phyloP scores from a whole-genome alignment of 129 eudicot genomes.

The Helianthus tuberosus region DNA sequence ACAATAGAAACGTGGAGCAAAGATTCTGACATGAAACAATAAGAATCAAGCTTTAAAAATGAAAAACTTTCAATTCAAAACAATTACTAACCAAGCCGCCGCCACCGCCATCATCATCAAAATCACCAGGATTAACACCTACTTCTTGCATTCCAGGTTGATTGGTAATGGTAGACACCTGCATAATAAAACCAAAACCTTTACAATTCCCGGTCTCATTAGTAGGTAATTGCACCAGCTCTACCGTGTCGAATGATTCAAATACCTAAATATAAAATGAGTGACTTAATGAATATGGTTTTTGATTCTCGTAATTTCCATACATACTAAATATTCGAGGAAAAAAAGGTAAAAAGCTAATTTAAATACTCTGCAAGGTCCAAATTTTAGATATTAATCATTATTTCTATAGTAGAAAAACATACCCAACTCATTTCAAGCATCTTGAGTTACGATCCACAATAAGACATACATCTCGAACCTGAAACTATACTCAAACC shows the following conservation, averaged over 20 bases:
- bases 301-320: not conserved
- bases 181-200: conserved; percentile 12
- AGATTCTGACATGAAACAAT: too few relatives aligned
- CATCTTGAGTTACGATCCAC: conserved; percentile 93
- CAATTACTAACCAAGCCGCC: conserved; percentile 81
- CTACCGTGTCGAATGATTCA: conserved; percentile 88
- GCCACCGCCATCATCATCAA: conserved; percentile 82
- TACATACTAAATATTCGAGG: not conserved
- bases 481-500: conserved; percentile 41
- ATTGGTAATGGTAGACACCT: conserved; percentile 86
- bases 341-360: too few relatives aligned
- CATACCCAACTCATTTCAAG: conserved; percentile 92
- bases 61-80: too few relatives aligned
- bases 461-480: conserved; percentile 81
- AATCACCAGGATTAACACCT: conserved; percentile 77
- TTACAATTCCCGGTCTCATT: conserved; percentile 65
- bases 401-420: not conserved
- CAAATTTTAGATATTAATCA: not conserved
- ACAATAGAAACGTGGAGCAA: too few relatives aligned
- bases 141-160: conserved; percentile 78
- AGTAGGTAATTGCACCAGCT: conserved; percentile 87
- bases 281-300: not conserved
- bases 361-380: not conserved
- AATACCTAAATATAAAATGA: conserved; percentile 57
- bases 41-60: too few relatives aligned